Percentiles rank a stretch among this genome's conserved stretches.
Conservation (phyloP, 495 filamentous ascomycete species). For the Penicillium cataractarum region DNA sequence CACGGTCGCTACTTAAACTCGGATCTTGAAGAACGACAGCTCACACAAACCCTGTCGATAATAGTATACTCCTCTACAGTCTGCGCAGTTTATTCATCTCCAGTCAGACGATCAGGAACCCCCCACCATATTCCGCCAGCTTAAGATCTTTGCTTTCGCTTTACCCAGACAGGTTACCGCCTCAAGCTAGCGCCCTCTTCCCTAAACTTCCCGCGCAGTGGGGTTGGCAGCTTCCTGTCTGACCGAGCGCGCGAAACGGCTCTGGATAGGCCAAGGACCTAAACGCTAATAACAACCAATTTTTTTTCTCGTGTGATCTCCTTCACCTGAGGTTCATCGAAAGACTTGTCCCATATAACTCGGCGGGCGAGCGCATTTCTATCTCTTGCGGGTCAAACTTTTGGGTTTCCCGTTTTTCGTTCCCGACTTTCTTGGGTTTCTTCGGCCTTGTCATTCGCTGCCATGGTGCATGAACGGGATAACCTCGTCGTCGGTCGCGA, state of each 20-base stretch:
- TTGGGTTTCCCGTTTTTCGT: neutral
- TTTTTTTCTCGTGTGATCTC: conserved; percentile 6
- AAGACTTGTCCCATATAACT: neutral
- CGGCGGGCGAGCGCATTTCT: neutral
- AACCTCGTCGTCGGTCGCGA: conserved; percentile 33
- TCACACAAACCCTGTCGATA: neutral
- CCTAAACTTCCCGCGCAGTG: conserved; percentile 26
- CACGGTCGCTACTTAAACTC: neutral
- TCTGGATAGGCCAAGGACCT: conserved; percentile 13
- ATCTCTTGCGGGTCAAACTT: neutral
- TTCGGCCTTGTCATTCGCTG: neutral
- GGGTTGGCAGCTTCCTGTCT: conserved; percentile 12
- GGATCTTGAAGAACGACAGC: neutral
- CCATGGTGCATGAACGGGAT: conserved; percentile 26
- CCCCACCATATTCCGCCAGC: neutral
- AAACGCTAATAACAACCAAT: conserved; percentile 8
- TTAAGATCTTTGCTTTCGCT: neutral
- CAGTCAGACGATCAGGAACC: neutral
- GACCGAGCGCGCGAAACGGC: conserved; percentile 16
- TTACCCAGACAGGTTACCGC: neutral
- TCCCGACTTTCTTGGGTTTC: neutral
- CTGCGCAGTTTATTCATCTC: no score
- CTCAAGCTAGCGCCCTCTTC: conserved; percentile 8
- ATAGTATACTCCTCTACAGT: no score
- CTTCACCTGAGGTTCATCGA: neutral